Conservation (phyloP, 78 protist species). For the Dictyostelium brefeldianum region DNA sequence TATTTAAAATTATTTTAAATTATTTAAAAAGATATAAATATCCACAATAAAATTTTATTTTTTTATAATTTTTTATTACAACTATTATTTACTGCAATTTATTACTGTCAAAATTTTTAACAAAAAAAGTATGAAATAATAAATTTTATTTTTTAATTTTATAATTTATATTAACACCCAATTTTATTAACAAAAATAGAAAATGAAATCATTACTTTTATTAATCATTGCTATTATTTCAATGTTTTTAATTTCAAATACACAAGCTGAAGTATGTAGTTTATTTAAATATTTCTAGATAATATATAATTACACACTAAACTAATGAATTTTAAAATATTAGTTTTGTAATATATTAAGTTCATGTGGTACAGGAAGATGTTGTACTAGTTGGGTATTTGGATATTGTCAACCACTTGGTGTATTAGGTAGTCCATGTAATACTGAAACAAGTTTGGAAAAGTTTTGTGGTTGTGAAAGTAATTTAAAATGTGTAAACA, state of each 20-base stretch:
- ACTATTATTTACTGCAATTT: too few relatives aligned
- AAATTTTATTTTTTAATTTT: background rate
- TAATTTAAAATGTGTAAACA: background rate
- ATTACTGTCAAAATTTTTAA: too few relatives aligned
- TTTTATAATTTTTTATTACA: too few relatives aligned
- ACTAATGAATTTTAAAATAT: too few relatives aligned
- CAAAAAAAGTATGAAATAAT: too few relatives aligned
- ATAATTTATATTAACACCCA: background rate
- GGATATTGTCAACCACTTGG: conserved; percentile 8
- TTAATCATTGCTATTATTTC: background rate
- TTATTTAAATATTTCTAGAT: background rate
- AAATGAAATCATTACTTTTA: background rate
- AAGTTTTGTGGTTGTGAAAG: background rate
- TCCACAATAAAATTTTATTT: too few relatives aligned
- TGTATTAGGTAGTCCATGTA: background rate
- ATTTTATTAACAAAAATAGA: background rate
- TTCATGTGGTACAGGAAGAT: background rate
- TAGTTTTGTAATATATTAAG: conserved; percentile 7
- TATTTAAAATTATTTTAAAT: too few relatives aligned
- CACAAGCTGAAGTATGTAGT: background rate
- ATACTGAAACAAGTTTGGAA: background rate
- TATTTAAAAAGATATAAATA: too few relatives aligned
- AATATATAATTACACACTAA: too few relatives aligned
- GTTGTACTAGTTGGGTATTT: background rate
- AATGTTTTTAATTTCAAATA: background rate